phyloP scores from a whole-genome alignment of 495 filamentous ascomycete genomes.

The Podospora pseudocomata region DNA sequence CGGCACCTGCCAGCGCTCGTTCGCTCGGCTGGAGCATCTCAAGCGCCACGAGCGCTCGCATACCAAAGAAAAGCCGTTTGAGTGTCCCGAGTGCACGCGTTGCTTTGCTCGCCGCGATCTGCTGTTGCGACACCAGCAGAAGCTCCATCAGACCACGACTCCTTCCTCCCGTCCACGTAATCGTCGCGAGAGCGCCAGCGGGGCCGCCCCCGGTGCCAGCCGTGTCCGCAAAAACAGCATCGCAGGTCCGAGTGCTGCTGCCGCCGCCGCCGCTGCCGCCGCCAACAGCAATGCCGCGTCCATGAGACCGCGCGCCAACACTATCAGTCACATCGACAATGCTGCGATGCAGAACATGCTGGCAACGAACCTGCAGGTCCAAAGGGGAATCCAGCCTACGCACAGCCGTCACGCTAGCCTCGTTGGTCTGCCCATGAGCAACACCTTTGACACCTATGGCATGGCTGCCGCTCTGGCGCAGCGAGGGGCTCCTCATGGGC shows the following conservation, averaged over 20 bases:
- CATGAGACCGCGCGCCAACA: conserved; percentile 91
- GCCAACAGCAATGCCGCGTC: conserved; percentile 44
- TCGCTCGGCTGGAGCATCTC: conserved; percentile 92
- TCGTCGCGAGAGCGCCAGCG: conserved; percentile 83
- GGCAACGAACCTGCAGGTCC: conserved; percentile 52
- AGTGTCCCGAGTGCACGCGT: conserved; percentile 90
- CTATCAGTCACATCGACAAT: conserved; percentile 90
- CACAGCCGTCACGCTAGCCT: conserved; percentile 64
- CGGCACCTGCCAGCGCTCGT: conserved; percentile 86
- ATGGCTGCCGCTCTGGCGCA: conserved; percentile 66
- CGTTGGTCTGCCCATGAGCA: conserved; percentile 60
- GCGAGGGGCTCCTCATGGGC: conserved; percentile 59
- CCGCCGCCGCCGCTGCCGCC: conserved; percentile 43
- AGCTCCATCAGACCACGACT: conserved; percentile 94
- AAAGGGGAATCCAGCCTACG: conserved; percentile 54
- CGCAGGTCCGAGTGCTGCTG: conserved; percentile 50
- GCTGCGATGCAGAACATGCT: conserved; percentile 65
- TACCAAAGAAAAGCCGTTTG: conserved; percentile 99
- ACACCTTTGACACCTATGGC: conserved; percentile 50
- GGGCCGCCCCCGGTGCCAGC: conserved; percentile 59
- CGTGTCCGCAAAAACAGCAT: conserved; percentile 91
- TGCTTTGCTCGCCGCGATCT: conserved; percentile 95
- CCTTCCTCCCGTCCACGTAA: conserved; percentile 84
- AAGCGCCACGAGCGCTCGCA: conserved; percentile 98
- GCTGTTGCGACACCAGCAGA: conserved; percentile 94